Percentiles rank a stretch among this genome's conserved stretches.
These are phyloP conservation scores for Citropsis articulata DNA, from an alignment of 345 rosid species.

Conservation along the genomic window DNA sequence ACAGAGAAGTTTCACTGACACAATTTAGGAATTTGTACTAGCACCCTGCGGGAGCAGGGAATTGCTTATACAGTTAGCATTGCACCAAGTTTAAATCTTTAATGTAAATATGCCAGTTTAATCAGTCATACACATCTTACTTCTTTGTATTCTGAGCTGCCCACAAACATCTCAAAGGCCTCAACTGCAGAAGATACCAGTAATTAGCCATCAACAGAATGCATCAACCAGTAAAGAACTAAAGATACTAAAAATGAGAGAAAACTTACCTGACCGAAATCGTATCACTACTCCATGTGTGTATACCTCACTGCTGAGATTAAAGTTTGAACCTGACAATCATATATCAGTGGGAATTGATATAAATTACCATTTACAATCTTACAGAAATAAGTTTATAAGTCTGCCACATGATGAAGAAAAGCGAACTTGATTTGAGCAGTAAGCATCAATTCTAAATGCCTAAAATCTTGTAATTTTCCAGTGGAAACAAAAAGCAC, in stretches of 20 bases:
- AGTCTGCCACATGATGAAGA: not conserved
- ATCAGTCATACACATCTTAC: conserved; percentile 39
- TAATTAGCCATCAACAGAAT: conserved; percentile 24
- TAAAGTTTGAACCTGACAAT: conserved; percentile 71
- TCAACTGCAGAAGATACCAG: conserved; percentile 51
- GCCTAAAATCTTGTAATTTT: not conserved
- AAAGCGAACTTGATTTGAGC: not conserved
- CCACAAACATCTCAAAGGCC: conserved; percentile 64
- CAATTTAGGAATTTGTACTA: not conserved
- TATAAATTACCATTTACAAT: not conserved
- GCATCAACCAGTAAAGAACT: not conserved
- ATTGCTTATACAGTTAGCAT: not conserved
- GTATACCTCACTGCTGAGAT: conserved; percentile 51
- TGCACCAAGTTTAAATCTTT: not conserved
- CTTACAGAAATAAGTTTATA: not conserved
- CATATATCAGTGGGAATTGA: not conserved
- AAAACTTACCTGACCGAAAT: conserved; percentile 61
- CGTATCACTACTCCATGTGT: conserved; percentile 70
- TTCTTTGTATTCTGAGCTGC: conserved; percentile 59
- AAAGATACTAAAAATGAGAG: conserved; percentile 4
- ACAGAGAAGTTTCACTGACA: not conserved
- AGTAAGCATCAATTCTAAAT: not conserved
- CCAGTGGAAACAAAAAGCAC: not conserved
- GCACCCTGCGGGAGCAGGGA: not conserved
- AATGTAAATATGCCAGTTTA: not conserved